Base-by-base conservation (phyloP, 106 monocot species). In the Cymbidium sinense region DNA sequence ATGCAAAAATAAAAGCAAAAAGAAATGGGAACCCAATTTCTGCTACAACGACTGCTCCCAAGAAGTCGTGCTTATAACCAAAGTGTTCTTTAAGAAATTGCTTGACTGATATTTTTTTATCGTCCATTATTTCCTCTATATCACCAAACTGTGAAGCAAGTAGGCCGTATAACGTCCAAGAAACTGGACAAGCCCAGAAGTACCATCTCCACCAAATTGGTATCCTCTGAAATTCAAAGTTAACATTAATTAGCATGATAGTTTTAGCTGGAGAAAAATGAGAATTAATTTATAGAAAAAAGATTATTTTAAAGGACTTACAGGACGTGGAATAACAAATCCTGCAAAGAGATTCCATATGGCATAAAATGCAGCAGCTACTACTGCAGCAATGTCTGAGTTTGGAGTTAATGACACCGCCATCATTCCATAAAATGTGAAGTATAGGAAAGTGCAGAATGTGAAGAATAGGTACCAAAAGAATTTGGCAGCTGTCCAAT, bases 401-500 rank as follows among this genome's bases (percentile, higher is more conserved):
- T 82, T 82, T 10, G 81, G 81, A 36, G 81, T 82, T 77, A 82
- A 76, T 19, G 78, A 77, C 37, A 87, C 87, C 0, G 87, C 83
- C 87, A 87, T 81, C 87, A 87, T 87, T n/a, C 87, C 87, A 7
- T 87, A 87, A 78, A 81, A 87, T 27, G 87, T 87, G 81, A 84
- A 87, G 79, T 87, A 87, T 23, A 87, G 75, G 70, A 87, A 75
- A 34, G 87, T 87, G 81, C 76, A 81, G 87, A 76, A 85, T 64
- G 78, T 85, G 79, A 85, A 85, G 79, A 88, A 85, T 30, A 88
- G 31, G 74, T 88, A 88, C 85, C 87, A 88, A 28, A 88, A 64
- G 79, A 88, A 88, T 34, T 88, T 88, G 43, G 28, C 79, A 12
- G 41, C 51, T 9, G 81, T 85, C 84, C 87, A 88, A 31, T 88